Conservation (phyloP, 192 early-diverging fungal genomes). For the Kappamyces sp. region DNA sequence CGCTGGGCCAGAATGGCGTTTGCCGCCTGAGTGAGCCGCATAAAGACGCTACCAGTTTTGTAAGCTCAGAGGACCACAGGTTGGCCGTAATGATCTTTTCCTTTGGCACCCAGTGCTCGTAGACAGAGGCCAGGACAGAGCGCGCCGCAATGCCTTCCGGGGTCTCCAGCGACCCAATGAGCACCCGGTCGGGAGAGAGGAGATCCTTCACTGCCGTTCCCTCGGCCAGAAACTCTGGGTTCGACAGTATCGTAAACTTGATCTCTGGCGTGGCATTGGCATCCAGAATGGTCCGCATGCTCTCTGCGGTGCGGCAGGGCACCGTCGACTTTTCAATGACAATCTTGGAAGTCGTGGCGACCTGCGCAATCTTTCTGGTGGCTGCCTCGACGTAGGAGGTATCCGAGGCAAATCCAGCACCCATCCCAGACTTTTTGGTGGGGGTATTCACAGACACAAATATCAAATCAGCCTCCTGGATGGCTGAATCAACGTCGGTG, state of each 20-base stretch:
- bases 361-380: conserved; percentile 73
- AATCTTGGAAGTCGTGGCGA: conserved; percentile 75
- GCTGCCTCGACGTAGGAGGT: conserved; percentile 78
- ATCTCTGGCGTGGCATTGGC: conserved; percentile 64
- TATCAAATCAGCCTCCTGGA: conserved; percentile 77
- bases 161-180: conserved; percentile 77
- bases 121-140: conserved; percentile 66
- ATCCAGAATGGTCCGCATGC: conserved; percentile 78
- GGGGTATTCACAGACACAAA: conserved; percentile 94
- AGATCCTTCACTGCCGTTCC: conserved; percentile 84
- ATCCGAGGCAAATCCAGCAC: conserved; percentile 78
- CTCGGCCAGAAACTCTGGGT: conserved; percentile 95
- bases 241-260: conserved; percentile 80
- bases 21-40: conserved; percentile 54
- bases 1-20: conserved; percentile 93
- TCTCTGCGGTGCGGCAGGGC: conserved; percentile 83
- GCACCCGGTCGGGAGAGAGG: conserved; percentile 78
- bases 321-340: conserved; percentile 95
- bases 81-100: conserved; percentile 85
- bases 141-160: conserved; percentile 70
- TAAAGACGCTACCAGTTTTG: conserved; percentile 66
- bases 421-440: conserved; percentile 69
- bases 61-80: conserved; percentile 91
- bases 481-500: conserved; percentile 72
- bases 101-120: conserved; percentile 77